phyloP scores from a whole-genome alignment of 306 rosid species.

The Dalbergia oliveri region DNA sequence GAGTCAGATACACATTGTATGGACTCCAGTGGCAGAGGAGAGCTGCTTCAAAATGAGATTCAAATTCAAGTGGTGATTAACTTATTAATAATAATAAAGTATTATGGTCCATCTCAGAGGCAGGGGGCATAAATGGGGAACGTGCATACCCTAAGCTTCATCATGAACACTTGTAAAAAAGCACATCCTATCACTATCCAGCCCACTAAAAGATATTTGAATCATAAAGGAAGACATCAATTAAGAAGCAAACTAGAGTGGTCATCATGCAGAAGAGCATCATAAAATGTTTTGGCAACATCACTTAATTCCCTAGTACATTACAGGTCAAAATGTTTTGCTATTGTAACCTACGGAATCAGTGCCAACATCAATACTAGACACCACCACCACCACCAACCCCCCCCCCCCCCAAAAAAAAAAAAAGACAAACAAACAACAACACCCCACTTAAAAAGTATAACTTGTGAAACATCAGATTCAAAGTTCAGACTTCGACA shows the following conservation, averaged over 20 bases:
- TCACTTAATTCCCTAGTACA: neutral
- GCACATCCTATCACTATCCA: neutral
- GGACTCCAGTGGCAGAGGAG: too few relatives aligned
- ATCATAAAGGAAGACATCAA: neutral
- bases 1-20: too few relatives aligned
- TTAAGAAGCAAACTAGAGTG: neutral
- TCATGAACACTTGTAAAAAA: neutral
- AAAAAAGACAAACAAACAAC: too few relatives aligned
- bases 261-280: neutral
- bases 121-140: neutral
- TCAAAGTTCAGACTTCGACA: neutral
- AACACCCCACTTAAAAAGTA: neutral
- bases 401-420: neutral
- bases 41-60: too few relatives aligned
- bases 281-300: neutral
- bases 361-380: neutral
- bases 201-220: neutral
- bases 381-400: too few relatives aligned
- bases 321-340: too few relatives aligned
- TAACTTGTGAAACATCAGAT: neutral
- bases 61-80: too few relatives aligned
- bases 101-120: neutral
- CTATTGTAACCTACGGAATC: neutral
- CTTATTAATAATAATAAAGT: neutral
- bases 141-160: slow-evolving; percentile 9